Evolutionary conservation across 257 asterid species (phyloP), one percentile per base, ranked within the genome.

Genomic region (Gentiana straminea): DNA sequence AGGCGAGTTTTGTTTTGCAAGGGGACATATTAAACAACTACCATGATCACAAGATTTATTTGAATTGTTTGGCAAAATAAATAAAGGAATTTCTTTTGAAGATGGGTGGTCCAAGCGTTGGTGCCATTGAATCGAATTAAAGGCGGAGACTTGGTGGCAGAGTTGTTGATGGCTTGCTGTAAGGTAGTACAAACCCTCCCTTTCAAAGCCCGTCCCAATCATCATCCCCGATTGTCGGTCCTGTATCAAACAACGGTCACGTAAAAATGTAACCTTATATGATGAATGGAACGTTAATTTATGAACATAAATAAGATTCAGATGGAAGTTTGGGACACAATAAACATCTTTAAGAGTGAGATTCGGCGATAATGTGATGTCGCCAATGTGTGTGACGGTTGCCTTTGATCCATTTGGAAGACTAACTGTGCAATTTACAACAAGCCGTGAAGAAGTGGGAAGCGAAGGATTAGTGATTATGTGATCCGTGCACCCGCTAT

Each of bases 221-320:
- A n/a, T n/a, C n/a, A n/a, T 50, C 54, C 54, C 54, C 54, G 54
- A 9, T 50, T 11, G 54, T 3, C 7, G 54, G 54, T 50, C 54
- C 54, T 50, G 12, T 50, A 50, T 50, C 5, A 50, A 15, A 11
- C 12, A 50, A 50, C 4, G 54, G 4, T 43, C 47, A 43, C 4
- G 47, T 43, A 43, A 43, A 4, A 43, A 4, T 4, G n/a, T 10
- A 0, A 43, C 47, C 24, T 15, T 15, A 15, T 15, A 15, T 15
- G 24, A 15, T 15, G 24, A 15, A 15, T 15, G 24, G 24, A 15
- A 15, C 24, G 24, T 15, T 15, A 15, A 15, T 15, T 15, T 15
- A 15, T 15, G 24, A 15, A 15, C 24, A 15, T 15, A 15, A 15
- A 15, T 15, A 15, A 15, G 24, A 15, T 15, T 15, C 24, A 15